Evolutionary conservation across 352 stramenopile species (phyloP), one percentile per base, ranked within the genome.

Genomic region (Phytophthora rubi): DNA sequence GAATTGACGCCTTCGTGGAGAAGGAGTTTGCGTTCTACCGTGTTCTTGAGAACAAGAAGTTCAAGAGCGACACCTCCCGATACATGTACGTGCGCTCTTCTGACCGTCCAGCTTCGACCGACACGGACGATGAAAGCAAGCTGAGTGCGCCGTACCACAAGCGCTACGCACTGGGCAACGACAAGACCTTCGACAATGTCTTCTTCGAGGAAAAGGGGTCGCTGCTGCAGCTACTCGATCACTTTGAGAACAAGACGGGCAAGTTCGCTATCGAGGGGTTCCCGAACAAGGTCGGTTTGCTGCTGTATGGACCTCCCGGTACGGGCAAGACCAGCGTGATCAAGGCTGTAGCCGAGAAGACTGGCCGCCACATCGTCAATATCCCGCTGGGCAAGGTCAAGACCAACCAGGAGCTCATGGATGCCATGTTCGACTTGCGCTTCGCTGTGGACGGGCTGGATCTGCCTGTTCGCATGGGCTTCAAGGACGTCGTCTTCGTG

Each of bases 301-400:
- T 98, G 39, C 71, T 98, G 6, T 81, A 97, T 52, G 92, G 92
- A 2, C 85, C 89, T 6, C 91, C 90, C 18, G 92, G 92, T 28
- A 96, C 87, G 8, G 85, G 91, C 35, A 98, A 98, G 71, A 98
- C 93, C 2, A 93, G 75, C 62, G 64, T 98, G 7, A 96, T 96
- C 82, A 92, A 95, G 65, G 86, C 88, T 6, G 70, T 98, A 3
- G 90, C 91, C 8, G 80, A 94, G 59, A 66, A 90, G 65, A 85
- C 89, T 10, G 65, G 76, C 33, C 82, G 86, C 23, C 83, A 96
- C 54, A 92, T 95, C 35, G 79, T 94, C 4, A 80, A 73, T n/a
- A 85, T 95, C 49, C 71, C 75, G 2, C 66, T 96, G 3, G 70
- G 70, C 28, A 90, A 89, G 51, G 82, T 95, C 71, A 73, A 87